Base-by-base conservation (phyloP, 2,329 filamentous ascomycete genomes). In the Akanthomyces dipterigenus region DNA sequence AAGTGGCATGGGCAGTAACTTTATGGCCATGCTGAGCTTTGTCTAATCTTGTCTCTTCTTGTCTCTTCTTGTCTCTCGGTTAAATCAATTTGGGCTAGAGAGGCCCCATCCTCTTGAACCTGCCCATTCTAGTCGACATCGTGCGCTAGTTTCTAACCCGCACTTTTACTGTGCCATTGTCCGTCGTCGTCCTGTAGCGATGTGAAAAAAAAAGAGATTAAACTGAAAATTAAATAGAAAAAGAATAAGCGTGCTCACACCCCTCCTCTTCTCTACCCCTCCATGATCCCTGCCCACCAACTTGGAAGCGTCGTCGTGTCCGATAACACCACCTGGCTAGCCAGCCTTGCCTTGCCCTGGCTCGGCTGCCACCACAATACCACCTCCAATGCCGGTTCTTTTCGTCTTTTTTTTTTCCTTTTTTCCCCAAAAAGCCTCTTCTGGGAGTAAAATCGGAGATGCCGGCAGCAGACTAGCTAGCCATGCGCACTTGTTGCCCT, bases 401-500 rank as follows among this genome's bases (percentile, higher is more conserved):
- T 34, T 31, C 8, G 31, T 34, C 31, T 9, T 34, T 34, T 34
- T 31, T 9, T 11, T 6, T 9, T 34, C 31, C 31, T 9, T 11
- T 6, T 9, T 34, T 9, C 31, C 3, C 31, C 31, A 34, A 40
- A 43, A 9, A 28, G 20, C 12, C 54, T 45, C 20, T 6, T 54
- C 48, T 62, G 45, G 54, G 36, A 22, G 16, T 18, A 16, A n/a
- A 45, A 54, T 58, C 40, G 54, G 55, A 43, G 38, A 58, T 53
- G 28, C 60, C 46, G 46, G 48, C 60, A 46, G 28, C n/a, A n/a
- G n/a, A n/a, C n/a, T n/a, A n/a, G n/a, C n/a, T n/a, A 9, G 49
- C 20, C 60, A 62, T 62, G 60, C 60, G 26, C 28, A 38, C n/a
- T 62, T 57, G 38, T 45, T 24, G 22, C 18, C 34, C 9, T 50